Evolutionary conservation across 352 stramenopile species (phyloP), one percentile per base, ranked within the genome.

Genomic region (Phytophthora hibernalis): DNA sequence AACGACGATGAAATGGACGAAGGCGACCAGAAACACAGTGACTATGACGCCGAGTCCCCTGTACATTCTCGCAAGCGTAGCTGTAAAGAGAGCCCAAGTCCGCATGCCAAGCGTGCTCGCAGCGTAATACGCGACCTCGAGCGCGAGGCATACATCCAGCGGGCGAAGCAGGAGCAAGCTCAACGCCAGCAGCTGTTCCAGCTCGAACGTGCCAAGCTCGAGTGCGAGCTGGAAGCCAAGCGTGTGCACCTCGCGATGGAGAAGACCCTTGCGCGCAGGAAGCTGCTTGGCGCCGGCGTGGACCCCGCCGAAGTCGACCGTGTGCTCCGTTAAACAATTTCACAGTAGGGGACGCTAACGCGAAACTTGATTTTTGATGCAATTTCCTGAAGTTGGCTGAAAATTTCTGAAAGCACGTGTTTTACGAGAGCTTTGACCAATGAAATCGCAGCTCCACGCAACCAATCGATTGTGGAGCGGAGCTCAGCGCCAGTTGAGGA

Each of bases 261-360:
- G 47, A 73, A 71, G 18, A 61, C 74, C 40, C 74, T 87, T 16
- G 74, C 74, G 24, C 76, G 79, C 35, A 82, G 80, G 61, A 82
- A 72, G 40, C 60, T 88, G 47, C 61, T 83, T 37, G 51, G 77
- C 37, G 79, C 72, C 1, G 79, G 79, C 6, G 67, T 88, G 37
- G 43, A 78, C 0, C 58, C 45, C 16, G 55, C 49, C 8, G 75
- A 88, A 16, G 66, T 88, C 16, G 54, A 86, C 60, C 76, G 74
- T 18, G 65, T 88, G n/a, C 30, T 87, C n/a, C n/a, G n/a, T n/a
- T n/a, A n/a, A n/a, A n/a, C n/a, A n/a, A n/a, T n/a, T n/a, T n/a
- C n/a, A n/a, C n/a, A n/a, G n/a, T n/a, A n/a, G n/a, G n/a, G n/a
- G n/a, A n/a, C n/a, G n/a, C n/a, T n/a, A n/a, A n/a, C n/a, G n/a